Evolutionary conservation across 805 yeast genomes (phyloP), one percentile per base, ranked within the genome.

Genomic region (Saturnispora ahearnii): DNA sequence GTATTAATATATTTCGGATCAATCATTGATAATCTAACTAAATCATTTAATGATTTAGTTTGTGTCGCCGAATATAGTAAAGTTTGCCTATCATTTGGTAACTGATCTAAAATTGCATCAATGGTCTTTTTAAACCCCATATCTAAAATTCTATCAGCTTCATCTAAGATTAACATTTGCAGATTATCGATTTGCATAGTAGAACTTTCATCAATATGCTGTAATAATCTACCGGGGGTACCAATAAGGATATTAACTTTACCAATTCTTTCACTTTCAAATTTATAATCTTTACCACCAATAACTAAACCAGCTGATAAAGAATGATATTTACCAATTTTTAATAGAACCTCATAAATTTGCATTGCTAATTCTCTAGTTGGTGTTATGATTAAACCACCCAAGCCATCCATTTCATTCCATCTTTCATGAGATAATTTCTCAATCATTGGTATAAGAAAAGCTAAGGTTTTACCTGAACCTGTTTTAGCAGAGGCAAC

Each of bases 291-390:
- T 62, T 90, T 88, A 36, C 97, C 97, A 45, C 97, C 97, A 59
- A 90, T 89, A 10, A 90, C 91, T 52, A 89, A 71, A 52, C 96
- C 96, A 0, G 96, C 96, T 6, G 95, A 84, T 53, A 89, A 82
- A 3, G 80, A 69, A 56, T 82, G 82, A 56, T 78, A 73, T 42
- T 81, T 77, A 22, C 96, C 97, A 48, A 89, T 81, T 57, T 82
- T 84, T n/a, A 82, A 72, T 53, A 89, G 67, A 4, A 89, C 96
- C 60, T 88, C 95, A 59, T 89, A 89, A 26, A 84, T 89, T 67
- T 89, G 97, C 54, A 87, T 81, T 0, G 96, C 96, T 57, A 89
- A 68, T 61, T 89, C 97, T 64, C 97, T 76, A 0, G 96, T 89
- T 4, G 97, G 96, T 1, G 96, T 81, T n/a, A 89, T 80, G 24